phyloP scores from a whole-genome alignment of 331 rosid genomes.

The Rhamnella rubrinervis region DNA sequence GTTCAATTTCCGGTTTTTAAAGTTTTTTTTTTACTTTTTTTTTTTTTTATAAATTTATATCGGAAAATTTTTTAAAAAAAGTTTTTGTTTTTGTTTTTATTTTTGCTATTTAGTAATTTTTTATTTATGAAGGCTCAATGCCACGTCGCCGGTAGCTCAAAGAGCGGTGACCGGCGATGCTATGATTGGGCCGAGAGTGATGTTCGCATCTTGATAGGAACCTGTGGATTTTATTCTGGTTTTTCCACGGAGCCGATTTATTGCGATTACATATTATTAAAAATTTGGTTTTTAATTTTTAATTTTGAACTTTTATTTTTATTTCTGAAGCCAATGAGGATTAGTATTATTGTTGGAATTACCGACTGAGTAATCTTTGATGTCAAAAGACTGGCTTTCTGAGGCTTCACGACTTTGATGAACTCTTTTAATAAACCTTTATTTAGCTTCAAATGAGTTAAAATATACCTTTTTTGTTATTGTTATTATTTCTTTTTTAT shows the following conservation, averaged over 20 bases:
- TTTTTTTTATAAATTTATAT: neutral
- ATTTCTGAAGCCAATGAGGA: constrained; percentile 55
- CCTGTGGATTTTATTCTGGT: constrained; percentile 36
- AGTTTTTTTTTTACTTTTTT: neutral
- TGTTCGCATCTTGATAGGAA: constrained; percentile 71
- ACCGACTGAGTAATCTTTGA: constrained; percentile 65
- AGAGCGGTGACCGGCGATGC: constrained; percentile 64
- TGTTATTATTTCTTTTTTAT: too few relatives aligned
- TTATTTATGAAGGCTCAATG: constrained; percentile 37
- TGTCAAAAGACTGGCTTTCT: constrained; percentile 59
- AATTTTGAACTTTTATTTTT: neutral
- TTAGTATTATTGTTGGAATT: constrained; percentile 56
- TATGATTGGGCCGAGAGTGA: constrained; percentile 67
- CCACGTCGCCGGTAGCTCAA: constrained; percentile 68
- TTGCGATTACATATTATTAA: constrained; percentile 50
- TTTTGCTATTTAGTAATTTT: too few relatives aligned
- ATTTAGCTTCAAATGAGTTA: too few relatives aligned
- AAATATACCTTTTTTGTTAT: too few relatives aligned
- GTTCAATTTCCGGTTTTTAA: neutral
- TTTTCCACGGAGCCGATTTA: constrained; percentile 61
- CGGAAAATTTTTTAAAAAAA: too few relatives aligned
- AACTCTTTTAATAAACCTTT: too few relatives aligned
- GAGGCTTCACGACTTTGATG: constrained; percentile 47
- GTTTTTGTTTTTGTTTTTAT: too few relatives aligned
- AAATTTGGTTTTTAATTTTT: neutral